Evolutionary conservation across 1,139 yeast species (phyloP).

Genomic region (Suhomyces panamericanus): DNA sequence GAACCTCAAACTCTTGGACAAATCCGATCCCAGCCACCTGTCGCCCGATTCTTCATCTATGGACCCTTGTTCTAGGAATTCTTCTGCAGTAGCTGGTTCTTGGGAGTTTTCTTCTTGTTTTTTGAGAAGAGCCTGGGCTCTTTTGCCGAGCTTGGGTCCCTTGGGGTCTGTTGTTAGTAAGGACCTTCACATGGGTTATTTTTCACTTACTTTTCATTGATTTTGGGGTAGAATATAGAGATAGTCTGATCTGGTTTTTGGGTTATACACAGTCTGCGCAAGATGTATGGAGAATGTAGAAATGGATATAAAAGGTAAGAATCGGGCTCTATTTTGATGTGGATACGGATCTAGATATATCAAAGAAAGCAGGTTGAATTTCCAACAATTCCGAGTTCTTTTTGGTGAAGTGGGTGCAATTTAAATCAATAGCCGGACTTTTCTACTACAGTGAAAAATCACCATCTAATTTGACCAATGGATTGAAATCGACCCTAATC

Average conservation of each 20-base stretch:
- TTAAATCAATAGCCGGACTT: no score
- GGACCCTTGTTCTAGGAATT: conserved; percentile 48
- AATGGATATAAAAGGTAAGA: no score
- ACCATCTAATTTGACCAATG: no score
- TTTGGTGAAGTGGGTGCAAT: no score
- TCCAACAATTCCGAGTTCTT: no score
- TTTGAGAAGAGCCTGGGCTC: conserved; percentile 16
- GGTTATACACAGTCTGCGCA: conserved; percentile 1
- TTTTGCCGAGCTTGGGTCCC: conserved; percentile 24
- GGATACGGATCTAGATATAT: no score
- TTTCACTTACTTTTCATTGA: conserved; percentile 11
- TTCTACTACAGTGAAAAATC: no score
- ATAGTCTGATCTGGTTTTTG: not conserved
- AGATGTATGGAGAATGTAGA: no score
- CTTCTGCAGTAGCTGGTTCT: conserved; percentile 42
- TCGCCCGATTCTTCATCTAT: conserved; percentile 58
- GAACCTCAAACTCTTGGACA: conserved; percentile 53
- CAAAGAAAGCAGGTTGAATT: no score
- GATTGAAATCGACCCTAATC: no score
- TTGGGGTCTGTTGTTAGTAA: conserved; percentile 11
- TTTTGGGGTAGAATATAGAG: not conserved
- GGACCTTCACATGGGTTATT: not conserved
- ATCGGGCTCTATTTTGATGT: no score
- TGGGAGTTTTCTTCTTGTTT: conserved; percentile 15
- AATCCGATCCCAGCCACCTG: conserved; percentile 56